Conservation (phyloP, 495 filamentous ascomycete genomes). For the Daldinia decipiens region DNA sequence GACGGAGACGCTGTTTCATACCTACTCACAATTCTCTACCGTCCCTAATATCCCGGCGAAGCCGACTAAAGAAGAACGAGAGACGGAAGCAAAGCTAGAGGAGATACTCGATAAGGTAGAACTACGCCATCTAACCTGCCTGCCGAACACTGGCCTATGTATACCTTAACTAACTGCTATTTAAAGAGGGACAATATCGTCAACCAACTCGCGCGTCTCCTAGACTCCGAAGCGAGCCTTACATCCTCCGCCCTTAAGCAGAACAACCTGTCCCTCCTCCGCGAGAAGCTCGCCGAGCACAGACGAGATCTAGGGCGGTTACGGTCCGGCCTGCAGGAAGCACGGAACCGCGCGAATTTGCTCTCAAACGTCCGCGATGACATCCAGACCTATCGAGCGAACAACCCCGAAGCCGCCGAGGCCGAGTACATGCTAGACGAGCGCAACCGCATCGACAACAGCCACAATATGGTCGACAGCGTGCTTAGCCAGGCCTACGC, state of each 20-base stretch:
- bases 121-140: conserved; percentile 22
- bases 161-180: conserved; percentile 13
- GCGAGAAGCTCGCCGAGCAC: conserved; percentile 89
- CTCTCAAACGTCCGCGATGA: conserved; percentile 90
- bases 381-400: conserved; percentile 85
- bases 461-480: conserved; percentile 85
- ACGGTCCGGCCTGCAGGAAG: conserved; percentile 70
- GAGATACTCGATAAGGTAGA: conserved; percentile 82
- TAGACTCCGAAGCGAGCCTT: conserved; percentile 92
- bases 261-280: conserved; percentile 91
- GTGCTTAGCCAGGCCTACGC: conserved; percentile 97
- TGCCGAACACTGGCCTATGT: not conserved
- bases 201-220: conserved; percentile 83
- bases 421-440: conserved; percentile 98
- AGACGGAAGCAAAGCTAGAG: conserved; percentile 81
- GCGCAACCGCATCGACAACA: conserved; percentile 82
- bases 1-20: conserved; percentile 95
- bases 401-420: conserved; percentile 82
- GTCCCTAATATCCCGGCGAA: conserved; percentile 80
- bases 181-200: conserved; percentile 82
- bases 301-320: conserved; percentile 82
- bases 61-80: conserved; percentile 84
- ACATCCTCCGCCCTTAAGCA: conserved; percentile 92
- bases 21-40: conserved; percentile 93
- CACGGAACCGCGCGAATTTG: conserved; percentile 89